Evolutionary conservation across 73 alveolate genomes (phyloP).

Genomic region (Loxodes magnus): DNA sequence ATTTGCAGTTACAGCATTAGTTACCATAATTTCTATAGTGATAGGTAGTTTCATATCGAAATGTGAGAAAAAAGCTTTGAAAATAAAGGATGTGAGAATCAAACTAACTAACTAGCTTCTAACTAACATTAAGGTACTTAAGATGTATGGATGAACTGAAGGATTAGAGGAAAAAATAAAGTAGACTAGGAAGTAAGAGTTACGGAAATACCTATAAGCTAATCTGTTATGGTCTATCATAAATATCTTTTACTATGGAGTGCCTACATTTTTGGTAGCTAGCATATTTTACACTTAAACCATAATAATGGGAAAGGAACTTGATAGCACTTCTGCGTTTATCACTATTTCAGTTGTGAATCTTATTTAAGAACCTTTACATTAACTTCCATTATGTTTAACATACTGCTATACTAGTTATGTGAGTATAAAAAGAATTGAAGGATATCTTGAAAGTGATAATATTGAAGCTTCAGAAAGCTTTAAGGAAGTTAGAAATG

Average conservation of each 20-base stretch:
- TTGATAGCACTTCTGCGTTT: slow-evolving; percentile 49
- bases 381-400: not conserved
- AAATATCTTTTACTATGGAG: slow-evolving; percentile 43
- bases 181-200: slow-evolving; percentile 32
- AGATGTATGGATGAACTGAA: slow-evolving; percentile 71
- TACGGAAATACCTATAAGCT: slow-evolving; percentile 18
- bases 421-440: not conserved
- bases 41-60: slow-evolving; percentile 12
- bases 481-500: not conserved
- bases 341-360: slow-evolving; percentile 37
- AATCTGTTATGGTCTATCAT: slow-evolving; percentile 17
- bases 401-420: not conserved
- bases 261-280: slow-evolving; percentile 35
- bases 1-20: too few relatives aligned
- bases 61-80: slow-evolving; percentile 44
- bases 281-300: slow-evolving; percentile 40
- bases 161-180: slow-evolving; percentile 38
- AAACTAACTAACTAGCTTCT: slow-evolving; percentile 60
- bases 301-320: slow-evolving; percentile 38
- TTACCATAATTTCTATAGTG: too few relatives aligned
- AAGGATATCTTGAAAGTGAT: not conserved
- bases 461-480: not conserved
- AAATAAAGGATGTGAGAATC: slow-evolving; percentile 68
- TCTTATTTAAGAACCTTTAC: not conserved
- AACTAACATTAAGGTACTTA: slow-evolving; percentile 67